A percentile compares a stretch with the other conserved stretches of the same genome.
Conservation (phyloP, 345 rosid genomes). For the Mangifera indica region DNA sequence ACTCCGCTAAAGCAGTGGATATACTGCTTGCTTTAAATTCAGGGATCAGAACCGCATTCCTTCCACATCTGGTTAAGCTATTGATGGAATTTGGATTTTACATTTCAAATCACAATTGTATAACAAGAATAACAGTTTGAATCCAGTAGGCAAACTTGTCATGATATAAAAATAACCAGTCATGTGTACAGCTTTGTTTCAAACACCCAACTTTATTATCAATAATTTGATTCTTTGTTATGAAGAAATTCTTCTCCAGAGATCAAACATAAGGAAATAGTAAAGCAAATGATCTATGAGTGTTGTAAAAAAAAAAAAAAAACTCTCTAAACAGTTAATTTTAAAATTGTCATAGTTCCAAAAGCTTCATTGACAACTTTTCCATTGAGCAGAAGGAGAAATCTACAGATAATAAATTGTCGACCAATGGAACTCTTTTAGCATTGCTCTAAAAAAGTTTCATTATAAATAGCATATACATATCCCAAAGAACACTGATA, state of each 20-base stretch:
- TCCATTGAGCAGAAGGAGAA: background rate
- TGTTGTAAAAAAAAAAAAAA: no score
- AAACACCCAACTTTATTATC: no score
- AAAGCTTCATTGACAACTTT: background rate
- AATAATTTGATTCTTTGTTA: no score
- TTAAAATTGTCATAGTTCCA: background rate
- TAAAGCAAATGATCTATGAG: no score
- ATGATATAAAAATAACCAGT: no score
- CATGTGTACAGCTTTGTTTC: no score
- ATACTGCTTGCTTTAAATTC: background rate
- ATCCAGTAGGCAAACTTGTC: background rate
- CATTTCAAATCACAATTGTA: background rate
- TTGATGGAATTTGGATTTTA: background rate
- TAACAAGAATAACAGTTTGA: background rate
- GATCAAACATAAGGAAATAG: no score
- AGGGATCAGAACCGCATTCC: background rate
- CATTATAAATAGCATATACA: no score
- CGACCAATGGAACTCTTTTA: background rate
- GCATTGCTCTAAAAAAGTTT: background rate
- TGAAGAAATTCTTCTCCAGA: no score
- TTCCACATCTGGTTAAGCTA: background rate
- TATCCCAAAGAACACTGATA: no score
- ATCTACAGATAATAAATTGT: background rate
- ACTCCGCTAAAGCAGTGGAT: background rate
- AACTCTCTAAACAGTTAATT: no score